Conservation (phyloP, 306 rosid species). For the Corylus heterophylla region DNA sequence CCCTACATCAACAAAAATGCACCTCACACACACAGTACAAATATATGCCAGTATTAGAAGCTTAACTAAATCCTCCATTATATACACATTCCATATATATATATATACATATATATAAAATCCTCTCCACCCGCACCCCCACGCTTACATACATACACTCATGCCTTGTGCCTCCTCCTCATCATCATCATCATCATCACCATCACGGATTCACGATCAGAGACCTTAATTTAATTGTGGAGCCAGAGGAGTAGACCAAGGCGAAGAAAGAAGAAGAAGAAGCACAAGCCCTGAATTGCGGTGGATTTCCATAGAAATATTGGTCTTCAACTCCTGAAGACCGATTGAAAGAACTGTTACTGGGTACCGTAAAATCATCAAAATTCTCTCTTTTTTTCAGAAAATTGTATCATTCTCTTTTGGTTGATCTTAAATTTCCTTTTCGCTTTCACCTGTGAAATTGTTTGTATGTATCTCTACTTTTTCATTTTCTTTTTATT, state of each 20-base stretch:
- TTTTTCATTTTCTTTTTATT: background rate
- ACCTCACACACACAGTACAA: background rate
- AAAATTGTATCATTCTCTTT: conserved; percentile 13
- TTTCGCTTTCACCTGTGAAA: conserved; percentile 2
- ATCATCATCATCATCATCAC: conserved; percentile 1
- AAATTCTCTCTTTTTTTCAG: conserved; percentile 26
- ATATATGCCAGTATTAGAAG: background rate
- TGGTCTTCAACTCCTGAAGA: conserved; percentile 50
- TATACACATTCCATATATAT: background rate
- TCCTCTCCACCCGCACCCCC: too few species aligned
- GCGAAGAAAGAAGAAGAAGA: conserved; percentile 18
- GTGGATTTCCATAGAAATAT: conserved; percentile 18
- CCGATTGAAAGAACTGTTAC: conserved; percentile 52
- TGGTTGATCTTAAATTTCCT: conserved; percentile 32
- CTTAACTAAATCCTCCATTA: conserved; percentile 8
- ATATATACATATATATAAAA: too few species aligned
- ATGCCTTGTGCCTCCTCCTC: conserved; percentile 26
- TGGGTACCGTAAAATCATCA: conserved; percentile 49
- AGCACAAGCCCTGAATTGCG: conserved; percentile 18
- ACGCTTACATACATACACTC: background rate
- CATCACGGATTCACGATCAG: background rate
- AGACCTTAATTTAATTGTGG: conserved; percentile 14
- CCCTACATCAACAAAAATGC: conserved; percentile 11
- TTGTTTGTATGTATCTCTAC: background rate
- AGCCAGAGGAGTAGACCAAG: conserved; percentile 22